Conservation (phyloP, 129 eudicot genomes). For the sunflower (Helianthus annuus) region DNA sequence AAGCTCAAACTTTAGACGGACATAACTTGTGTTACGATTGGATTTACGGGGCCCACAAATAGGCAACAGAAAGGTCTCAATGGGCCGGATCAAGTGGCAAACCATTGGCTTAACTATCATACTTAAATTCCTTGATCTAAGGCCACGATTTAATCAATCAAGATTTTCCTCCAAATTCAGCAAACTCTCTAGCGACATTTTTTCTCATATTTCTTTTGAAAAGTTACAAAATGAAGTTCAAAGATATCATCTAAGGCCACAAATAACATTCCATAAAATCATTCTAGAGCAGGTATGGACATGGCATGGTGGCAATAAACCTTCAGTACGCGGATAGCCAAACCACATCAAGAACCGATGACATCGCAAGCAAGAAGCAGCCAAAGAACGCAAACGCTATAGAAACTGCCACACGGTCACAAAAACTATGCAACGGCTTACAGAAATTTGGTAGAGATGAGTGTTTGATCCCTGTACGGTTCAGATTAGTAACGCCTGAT, state of each 20-base stretch:
- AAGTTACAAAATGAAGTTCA: neutral
- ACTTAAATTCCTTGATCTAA: too few relatives aligned
- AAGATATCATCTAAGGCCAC: neutral
- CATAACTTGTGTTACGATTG: too few relatives aligned
- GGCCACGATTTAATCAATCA: too few relatives aligned
- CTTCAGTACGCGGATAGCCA: conserved; percentile 54
- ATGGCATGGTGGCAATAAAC: neutral
- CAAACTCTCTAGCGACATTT: too few relatives aligned
- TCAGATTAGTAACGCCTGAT: conserved; percentile 81
- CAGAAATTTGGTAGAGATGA: conserved; percentile 89
- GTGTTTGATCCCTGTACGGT: conserved; percentile 80
- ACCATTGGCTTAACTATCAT: too few relatives aligned
- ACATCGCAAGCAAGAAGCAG: conserved; percentile 67
- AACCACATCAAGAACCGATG: conserved; percentile 67
- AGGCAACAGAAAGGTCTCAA: too few relatives aligned
- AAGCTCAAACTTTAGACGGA: too few relatives aligned
- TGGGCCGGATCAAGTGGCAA: too few relatives aligned
- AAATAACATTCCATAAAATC: neutral
- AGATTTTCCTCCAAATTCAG: too few relatives aligned
- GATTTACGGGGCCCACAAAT: too few relatives aligned
- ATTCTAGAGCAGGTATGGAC: neutral
- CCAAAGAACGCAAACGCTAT: conserved; percentile 77
- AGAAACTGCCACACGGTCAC: conserved; percentile 70
- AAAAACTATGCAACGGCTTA: conserved; percentile 66
- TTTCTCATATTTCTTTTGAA: neutral